These are phyloP conservation scores for Allomyces javanicus DNA, from an alignment of 192 early-diverging fungal genomes.

Conservation along the genomic window DNA sequence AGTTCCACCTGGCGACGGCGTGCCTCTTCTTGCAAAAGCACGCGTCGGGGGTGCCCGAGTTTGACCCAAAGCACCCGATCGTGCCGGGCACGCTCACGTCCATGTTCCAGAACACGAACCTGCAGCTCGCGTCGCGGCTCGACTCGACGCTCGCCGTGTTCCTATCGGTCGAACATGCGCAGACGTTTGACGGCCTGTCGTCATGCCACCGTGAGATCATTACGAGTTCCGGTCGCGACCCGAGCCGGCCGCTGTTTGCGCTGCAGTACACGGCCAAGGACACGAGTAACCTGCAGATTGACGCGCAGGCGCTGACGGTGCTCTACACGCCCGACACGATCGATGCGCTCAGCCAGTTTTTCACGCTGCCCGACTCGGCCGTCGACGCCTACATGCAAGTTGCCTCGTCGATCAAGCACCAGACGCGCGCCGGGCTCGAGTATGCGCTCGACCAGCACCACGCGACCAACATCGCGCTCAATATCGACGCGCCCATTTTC, in stretches of 20 bases:
- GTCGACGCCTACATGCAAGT: conserved; percentile 54
- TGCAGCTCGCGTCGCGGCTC: not conserved
- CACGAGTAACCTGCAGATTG: conserved; percentile 29
- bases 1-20: not conserved
- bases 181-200: too few relatives aligned
- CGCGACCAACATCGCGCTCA: conserved; percentile 75
- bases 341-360: conserved; percentile 53
- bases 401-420: conserved; percentile 59
- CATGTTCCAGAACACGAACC: not conserved
- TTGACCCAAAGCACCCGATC: too few relatives aligned
- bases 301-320: conserved; percentile 76
- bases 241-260: not conserved
- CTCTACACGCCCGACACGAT: conserved; percentile 67
- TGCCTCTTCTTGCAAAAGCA: not conserved
- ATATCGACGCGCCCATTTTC: conserved; percentile 91
- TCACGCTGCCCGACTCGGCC: conserved; percentile 56
- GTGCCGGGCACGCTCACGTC: not conserved
- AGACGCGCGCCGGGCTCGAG: conserved; percentile 70
- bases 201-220: too few relatives aligned
- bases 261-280: conserved; percentile 22
- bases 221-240: not conserved
- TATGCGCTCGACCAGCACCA: conserved; percentile 75
- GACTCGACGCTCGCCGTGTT: not conserved
- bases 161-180: not conserved
- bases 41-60: not conserved